Evolutionary conservation across 371 early-diverging fungal genomes (phyloP), one percentile per base, ranked within the genome.

Genomic region (Mucor saturninus): DNA sequence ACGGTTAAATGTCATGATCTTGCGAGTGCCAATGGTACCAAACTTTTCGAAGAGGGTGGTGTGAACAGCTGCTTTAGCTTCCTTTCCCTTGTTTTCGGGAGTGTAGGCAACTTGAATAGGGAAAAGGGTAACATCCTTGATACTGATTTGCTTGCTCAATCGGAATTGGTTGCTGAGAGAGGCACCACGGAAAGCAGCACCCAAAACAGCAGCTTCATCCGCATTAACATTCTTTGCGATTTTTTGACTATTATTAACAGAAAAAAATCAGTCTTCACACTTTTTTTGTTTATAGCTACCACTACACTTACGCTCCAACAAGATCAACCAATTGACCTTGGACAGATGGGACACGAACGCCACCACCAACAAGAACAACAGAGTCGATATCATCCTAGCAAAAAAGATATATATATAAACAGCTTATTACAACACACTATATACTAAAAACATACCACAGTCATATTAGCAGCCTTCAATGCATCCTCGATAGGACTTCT

Each of bases 181-280:
- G 7, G 99, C 99, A 29, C 92, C 95, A 60, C 89, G 89, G 83
- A 95, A 94, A 8, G 89, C 94, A 48, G 98, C 97, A 51, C 93
- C 92, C 71, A 95, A 74, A n/a, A 95, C 98, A 40, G 93, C 94
- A 13, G 98, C 96, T 77, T 98, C 99, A 68, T 98, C 99, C 35
- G 86, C 92, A 68, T 98, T 96, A 30, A 98, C 89, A 62, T 93
- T 95, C 79, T 92, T 87, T 40, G 97, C 94, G 64, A 98, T 89
- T 76, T 91, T 94, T 64, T 87, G 89, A 60, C 86, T 86, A 56
- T 49, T 10, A 4, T 4, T 37, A 3, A 15, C 14, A 49, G 31
- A 21, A 28, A 21, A 21, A 21, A 21, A 21, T 21, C 21, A 21
- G 21, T 21, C 21, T 21, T 21, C 21, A 21, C 21, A 21, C 21